A percentile compares a stretch with the other conserved stretches of the same genome.
Conservation (phyloP, 768 basidiomycete genomes). For the Mrakia frigida region DNA sequence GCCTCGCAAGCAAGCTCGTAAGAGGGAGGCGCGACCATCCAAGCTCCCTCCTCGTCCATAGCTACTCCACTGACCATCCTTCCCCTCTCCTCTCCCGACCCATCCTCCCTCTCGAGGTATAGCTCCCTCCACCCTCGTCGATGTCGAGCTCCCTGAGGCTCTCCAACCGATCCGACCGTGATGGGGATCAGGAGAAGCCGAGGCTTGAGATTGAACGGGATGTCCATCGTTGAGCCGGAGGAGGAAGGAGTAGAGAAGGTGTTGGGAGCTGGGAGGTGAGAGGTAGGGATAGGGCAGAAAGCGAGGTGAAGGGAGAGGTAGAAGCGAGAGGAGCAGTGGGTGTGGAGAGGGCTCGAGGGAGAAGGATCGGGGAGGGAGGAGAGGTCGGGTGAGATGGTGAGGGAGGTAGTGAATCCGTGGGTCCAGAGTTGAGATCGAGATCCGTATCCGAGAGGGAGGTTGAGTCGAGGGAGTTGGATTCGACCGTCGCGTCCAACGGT, state of each 20-base stretch:
- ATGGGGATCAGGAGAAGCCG: constrained; percentile 26
- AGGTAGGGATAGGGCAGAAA: constrained; percentile 15
- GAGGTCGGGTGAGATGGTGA: constrained; percentile 30
- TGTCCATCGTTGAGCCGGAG: background rate
- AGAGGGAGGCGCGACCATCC: constrained; percentile 28
- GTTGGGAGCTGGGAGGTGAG: background rate
- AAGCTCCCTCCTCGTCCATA: constrained; percentile 26
- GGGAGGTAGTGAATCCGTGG: constrained; percentile 29
- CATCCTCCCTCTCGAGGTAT: constrained; percentile 28
- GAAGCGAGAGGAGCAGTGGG: constrained; percentile 30
- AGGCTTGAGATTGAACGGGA: constrained; percentile 7
- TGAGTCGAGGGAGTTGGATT: constrained; percentile 23
- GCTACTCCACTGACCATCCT: constrained; percentile 26
- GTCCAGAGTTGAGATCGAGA: constrained; percentile 9
- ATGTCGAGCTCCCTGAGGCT: constrained; percentile 30
- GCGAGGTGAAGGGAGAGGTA: constrained; percentile 29
- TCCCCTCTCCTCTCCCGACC: constrained; percentile 15
- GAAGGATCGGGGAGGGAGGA: background rate
- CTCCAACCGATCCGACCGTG: constrained; percentile 30
- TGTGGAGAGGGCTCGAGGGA: background rate
- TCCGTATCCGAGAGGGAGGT: constrained; percentile 28
- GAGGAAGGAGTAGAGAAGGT: background rate
- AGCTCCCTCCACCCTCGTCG: constrained; percentile 31
- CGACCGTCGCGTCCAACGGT: background rate
- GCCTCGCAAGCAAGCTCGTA: constrained; percentile 14